Percentiles rank a stretch among this genome's conserved stretches.
These are phyloP conservation scores for Cicer cuneatum DNA, from an alignment of 306 rosid species.

Conservation along the genomic window DNA sequence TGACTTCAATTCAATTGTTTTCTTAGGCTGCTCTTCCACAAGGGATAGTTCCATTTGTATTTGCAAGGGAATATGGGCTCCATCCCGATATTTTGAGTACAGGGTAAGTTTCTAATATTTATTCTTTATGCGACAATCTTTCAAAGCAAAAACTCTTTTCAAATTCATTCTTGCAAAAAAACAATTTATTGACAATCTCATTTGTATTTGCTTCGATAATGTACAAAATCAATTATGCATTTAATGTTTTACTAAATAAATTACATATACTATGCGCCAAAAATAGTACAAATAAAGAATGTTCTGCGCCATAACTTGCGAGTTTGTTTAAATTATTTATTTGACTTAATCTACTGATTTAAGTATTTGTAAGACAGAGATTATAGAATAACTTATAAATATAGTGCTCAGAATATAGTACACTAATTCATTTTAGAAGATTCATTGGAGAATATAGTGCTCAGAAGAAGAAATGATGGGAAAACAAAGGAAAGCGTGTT, in stretches of 20 bases:
- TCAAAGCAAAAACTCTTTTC: background rate
- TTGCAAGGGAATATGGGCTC: slow-evolving; percentile 88
- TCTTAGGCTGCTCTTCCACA: slow-evolving; percentile 95
- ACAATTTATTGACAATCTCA: background rate
- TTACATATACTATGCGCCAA: background rate
- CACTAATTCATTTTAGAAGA: slow-evolving; percentile 12
- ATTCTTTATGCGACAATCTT: background rate
- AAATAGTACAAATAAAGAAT: no score
- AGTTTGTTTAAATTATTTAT: no score
- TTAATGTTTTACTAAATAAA: background rate
- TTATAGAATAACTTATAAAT: no score
- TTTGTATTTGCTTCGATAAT: background rate
- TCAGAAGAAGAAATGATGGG: slow-evolving; percentile 37
- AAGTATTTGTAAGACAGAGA: no score
- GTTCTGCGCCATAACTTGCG: no score
- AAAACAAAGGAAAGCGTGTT: slow-evolving; percentile 27
- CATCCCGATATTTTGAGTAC: slow-evolving; percentile 97
- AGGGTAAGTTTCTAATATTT: slow-evolving; percentile 54
- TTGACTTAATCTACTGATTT: no score
- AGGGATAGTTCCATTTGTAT: slow-evolving; percentile 95
- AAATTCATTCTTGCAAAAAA: background rate
- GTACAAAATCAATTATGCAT: background rate
- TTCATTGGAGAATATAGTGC: slow-evolving; percentile 28
- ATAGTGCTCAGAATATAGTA: no score
- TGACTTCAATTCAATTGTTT: slow-evolving; percentile 3